A percentile compares a stretch with the other conserved stretches of the same genome.
phyloP scores from a whole-genome alignment of 495 filamentous ascomycete genomes.

The Parachaetomium inaequale region DNA sequence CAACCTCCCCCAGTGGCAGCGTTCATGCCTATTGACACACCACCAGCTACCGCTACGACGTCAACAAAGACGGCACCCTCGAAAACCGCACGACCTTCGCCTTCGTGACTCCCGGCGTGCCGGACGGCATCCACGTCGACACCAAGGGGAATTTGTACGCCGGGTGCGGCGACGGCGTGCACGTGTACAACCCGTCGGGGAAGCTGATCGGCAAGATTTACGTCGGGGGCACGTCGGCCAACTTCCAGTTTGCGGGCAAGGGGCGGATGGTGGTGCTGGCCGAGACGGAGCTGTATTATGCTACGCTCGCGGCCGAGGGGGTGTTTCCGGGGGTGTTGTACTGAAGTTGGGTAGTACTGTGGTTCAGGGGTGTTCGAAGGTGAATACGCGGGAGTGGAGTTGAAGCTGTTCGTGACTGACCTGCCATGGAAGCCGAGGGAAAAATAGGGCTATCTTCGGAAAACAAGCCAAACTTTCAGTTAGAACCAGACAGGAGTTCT shows the following conservation, averaged over 20 bases:
- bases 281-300: slow-evolving; percentile 50
- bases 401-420: no score
- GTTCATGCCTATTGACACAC: background rate
- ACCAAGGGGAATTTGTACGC: slow-evolving; percentile 58
- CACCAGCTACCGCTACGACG: slow-evolving; percentile 40
- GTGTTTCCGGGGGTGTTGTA: slow-evolving; percentile 28
- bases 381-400: background rate
- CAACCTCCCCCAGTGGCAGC: background rate
- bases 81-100: slow-evolving; percentile 54
- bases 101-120: slow-evolving; percentile 50
- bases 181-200: slow-evolving; percentile 57
- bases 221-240: slow-evolving; percentile 42
- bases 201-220: slow-evolving; percentile 58
- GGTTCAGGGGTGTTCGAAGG: background rate
- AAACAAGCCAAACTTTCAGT: no score
- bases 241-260: slow-evolving; percentile 56
- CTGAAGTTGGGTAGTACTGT: background rate
- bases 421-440: no score
- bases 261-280: slow-evolving; percentile 51
- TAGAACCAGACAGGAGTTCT: no score
- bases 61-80: slow-evolving; percentile 40
- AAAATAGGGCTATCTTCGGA: no score
- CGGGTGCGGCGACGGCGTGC: slow-evolving; percentile 59
- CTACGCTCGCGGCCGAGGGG: slow-evolving; percentile 44
- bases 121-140: slow-evolving; percentile 61